These are phyloP conservation scores for Neoascochyta sp. DNA, from an alignment of 2,329 filamentous ascomycete genomes.

Conservation along the genomic window DNA sequence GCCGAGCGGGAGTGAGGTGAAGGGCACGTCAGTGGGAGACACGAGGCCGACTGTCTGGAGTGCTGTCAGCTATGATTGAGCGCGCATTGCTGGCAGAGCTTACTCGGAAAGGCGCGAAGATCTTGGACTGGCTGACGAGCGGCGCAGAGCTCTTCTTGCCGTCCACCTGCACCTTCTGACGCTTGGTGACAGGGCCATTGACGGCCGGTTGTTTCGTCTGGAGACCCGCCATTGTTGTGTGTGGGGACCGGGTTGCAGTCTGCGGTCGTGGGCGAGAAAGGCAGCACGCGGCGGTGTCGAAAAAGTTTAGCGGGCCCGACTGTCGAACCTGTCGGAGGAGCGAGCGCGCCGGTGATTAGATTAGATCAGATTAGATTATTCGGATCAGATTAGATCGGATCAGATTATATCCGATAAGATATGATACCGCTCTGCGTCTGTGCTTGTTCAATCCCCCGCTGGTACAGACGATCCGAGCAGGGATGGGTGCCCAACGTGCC, in stretches of 20 bases:
- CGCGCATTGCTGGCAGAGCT: conserved; percentile 23
- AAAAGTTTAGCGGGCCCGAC: conserved; percentile 5
- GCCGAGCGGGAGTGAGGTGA: conserved; percentile 81
- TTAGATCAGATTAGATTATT: conserved; percentile 13
- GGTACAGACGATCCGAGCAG: neutral
- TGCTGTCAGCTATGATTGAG: conserved; percentile 8
- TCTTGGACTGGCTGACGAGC: conserved; percentile 58
- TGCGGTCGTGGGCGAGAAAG: conserved; percentile 1
- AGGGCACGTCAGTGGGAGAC: conserved; percentile 84
- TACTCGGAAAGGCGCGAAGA: conserved; percentile 93
- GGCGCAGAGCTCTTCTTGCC: conserved; percentile 42
- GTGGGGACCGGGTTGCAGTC: neutral
- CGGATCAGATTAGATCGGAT: conserved; percentile 23
- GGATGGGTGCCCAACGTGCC: no score
- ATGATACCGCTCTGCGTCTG: no score
- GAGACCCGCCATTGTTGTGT: conserved; percentile 44
- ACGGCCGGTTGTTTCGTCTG: conserved; percentile 46
- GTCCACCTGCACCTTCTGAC: conserved; percentile 41
- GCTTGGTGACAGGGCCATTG: conserved; percentile 62
- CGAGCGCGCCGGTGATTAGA: conserved; percentile 4
- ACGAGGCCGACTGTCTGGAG: conserved; percentile 84
- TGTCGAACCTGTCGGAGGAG: no score
- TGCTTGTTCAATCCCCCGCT: conserved; percentile 6
- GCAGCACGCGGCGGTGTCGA: conserved; percentile 3
- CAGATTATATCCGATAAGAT: no score